phyloP scores from a whole-genome alignment of 768 basidiomycete genomes.

The Naganishia onofrii region DNA sequence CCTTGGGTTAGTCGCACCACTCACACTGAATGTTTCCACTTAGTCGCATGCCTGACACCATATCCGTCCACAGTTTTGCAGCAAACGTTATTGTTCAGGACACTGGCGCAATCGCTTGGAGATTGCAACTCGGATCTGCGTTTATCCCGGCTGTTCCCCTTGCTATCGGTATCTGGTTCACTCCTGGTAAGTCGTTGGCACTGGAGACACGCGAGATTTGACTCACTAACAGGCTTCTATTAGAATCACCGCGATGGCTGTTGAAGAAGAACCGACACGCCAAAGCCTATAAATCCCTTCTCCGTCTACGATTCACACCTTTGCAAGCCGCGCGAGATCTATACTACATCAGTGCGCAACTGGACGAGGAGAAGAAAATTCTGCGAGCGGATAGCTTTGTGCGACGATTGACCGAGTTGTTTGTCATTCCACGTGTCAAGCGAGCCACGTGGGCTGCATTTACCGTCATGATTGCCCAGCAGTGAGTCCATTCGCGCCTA shows the following conservation, averaged over 20 bases:
- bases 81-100: slow-evolving; percentile 20
- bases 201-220: neutral
- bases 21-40: too few relatives aligned
- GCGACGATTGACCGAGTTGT: slow-evolving; percentile 50
- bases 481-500: neutral
- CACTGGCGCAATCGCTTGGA: slow-evolving; percentile 42
- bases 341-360: slow-evolving; percentile 53
- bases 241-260: slow-evolving; percentile 51
- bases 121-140: slow-evolving; percentile 54
- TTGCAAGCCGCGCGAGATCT: slow-evolving; percentile 55
- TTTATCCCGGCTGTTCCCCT: slow-evolving; percentile 43
- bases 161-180: slow-evolving; percentile 36
- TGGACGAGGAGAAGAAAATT: slow-evolving; percentile 49
- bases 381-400: slow-evolving; percentile 48
- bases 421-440: slow-evolving; percentile 53
- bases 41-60: neutral
- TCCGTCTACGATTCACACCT: slow-evolving; percentile 48
- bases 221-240: neutral
- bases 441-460: slow-evolving; percentile 53
- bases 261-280: slow-evolving; percentile 53
- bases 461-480: slow-evolving; percentile 51
- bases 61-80: slow-evolving; percentile 45
- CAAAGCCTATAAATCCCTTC: slow-evolving; percentile 52
- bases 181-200: slow-evolving; percentile 37
- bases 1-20: slow-evolving; percentile 49